Conservation (phyloP, 164 flowering plant genomes). For the Umbellularia californica region DNA sequence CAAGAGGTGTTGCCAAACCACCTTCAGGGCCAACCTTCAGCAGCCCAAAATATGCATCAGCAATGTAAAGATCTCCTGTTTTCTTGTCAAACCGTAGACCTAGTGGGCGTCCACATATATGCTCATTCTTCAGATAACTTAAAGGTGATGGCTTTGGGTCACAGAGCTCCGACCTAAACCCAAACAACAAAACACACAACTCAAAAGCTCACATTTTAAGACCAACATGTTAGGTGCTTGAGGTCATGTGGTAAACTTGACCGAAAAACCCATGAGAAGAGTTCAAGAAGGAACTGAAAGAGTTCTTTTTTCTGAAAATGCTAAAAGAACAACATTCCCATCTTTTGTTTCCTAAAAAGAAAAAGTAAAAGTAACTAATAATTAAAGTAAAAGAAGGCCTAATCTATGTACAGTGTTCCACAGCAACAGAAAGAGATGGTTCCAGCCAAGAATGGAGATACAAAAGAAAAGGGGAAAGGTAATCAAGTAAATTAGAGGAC, state of each 20-base stretch:
- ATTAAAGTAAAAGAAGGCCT: no score
- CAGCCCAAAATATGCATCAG: conserved; percentile 95
- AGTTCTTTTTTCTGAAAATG: no score
- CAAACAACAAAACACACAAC: neutral
- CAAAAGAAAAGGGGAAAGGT: no score
- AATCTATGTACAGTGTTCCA: no score
- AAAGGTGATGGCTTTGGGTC: conserved; percentile 58
- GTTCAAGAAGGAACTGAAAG: no score
- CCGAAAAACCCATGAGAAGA: neutral
- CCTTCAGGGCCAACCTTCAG: conserved; percentile 94
- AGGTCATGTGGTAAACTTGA: neutral
- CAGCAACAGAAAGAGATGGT: no score
- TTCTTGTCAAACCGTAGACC: conserved; percentile 87
- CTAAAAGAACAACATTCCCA: no score
- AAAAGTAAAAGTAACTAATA: no score
- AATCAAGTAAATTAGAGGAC: no score
- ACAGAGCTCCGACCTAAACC: conserved; percentile 43
- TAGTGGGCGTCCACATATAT: conserved; percentile 90
- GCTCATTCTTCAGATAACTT: conserved; percentile 75
- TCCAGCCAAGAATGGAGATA: no score
- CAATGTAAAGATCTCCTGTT: conserved; percentile 86
- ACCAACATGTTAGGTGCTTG: neutral
- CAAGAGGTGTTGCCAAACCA: conserved; percentile 69
- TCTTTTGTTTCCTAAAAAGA: no score
- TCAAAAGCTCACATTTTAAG: neutral